Base-by-base conservation (phyloP, 2,329 filamentous ascomycete species). In the Onygenales sp. region DNA sequence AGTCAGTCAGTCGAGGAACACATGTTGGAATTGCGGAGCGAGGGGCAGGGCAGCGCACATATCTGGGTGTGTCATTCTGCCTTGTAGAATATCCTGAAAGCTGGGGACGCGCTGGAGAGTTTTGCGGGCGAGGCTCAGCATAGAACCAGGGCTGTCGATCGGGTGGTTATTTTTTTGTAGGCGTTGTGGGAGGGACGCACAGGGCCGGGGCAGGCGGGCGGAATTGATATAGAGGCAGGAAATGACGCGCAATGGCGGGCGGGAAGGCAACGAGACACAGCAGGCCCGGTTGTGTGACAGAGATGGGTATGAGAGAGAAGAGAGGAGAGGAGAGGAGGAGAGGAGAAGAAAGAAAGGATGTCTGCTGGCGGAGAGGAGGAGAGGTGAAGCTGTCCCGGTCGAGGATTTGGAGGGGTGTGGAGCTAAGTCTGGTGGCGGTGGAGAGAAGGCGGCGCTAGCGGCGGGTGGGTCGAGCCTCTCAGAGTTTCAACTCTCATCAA, bases 11-110 rank as follows among this genome's bases (percentile, higher is more conserved):
- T n/a, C 11, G 46, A 33, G 17, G 11, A 36, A 32, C 14, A 34
- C 8, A 47, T 27, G n/a, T 5, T 7, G 7, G 49, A 39, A 44
- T 32, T 48, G 47, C 32, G 34, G 34, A 21, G 8, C 3, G 33
- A 21, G 14, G 9, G 14, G 13, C n/a, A 27, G 17, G 14, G 17
- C 27, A n/a, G 13, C 68, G 65, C 67, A 73, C 70, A 73, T 71
- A 58, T 73, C 70, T 60, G 70, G 70, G 65, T 70, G 67, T 64
- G 66, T 69, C 70, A 72, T 73, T 63, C 67, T 72, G 69, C 69
- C 68, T 71, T 71, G 69, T 62, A 71, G 63, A 59, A 71, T 68
- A 65, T 71, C 70, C 68, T 71, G 70, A 58, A 71, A 71, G 65
- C 69, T 71, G 61, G 70, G 69, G 59, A 71, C 69, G 60, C 69